A percentile compares a stretch with the other conserved stretches of the same genome.
Conservation (phyloP, 1,139 yeast species). For the Saccharomyces hybrid region DNA sequence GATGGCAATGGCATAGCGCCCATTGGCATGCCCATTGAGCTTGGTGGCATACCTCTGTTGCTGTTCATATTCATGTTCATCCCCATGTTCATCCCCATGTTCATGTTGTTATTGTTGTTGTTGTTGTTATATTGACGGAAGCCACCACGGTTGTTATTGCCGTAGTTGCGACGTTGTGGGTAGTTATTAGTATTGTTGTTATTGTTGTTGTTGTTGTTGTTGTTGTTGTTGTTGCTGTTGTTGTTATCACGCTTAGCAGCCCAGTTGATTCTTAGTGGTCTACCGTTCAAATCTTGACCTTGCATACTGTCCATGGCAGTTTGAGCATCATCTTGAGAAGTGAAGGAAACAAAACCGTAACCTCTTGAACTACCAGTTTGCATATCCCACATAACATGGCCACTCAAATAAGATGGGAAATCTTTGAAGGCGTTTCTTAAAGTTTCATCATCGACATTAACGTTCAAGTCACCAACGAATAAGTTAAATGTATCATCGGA, state of each 20-base stretch:
- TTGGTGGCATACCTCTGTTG: conserved; percentile 17
- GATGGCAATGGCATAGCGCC: conserved; percentile 13
- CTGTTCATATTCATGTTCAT: neutral
- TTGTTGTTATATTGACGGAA: conserved; percentile 16
- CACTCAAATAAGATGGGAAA: conserved; percentile 62
- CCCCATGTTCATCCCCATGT: neutral
- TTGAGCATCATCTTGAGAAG: conserved; percentile 61
- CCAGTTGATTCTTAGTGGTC: conserved; percentile 82
- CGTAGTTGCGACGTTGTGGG: conserved; percentile 17
- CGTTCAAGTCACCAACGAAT: conserved; percentile 80
- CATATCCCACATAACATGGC: conserved; percentile 97
- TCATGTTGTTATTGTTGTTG: conserved; percentile 8
- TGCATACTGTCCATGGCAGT: conserved; percentile 66
- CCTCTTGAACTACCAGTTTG: conserved; percentile 87
- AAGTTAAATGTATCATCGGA: conserved; percentile 56
- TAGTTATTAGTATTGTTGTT: conserved; percentile 16
- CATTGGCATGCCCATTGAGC: conserved; percentile 22
- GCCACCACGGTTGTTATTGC: conserved; percentile 21
- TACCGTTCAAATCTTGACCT: conserved; percentile 63
- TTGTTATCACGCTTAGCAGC: conserved; percentile 63
- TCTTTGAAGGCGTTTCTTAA: conserved; percentile 52
- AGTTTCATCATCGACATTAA: conserved; percentile 75
- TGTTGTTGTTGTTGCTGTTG: conserved; percentile 24
- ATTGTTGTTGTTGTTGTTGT: conserved; percentile 30
- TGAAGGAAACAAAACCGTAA: conserved; percentile 84